Percentiles rank a stretch among this genome's conserved stretches.
Conservation (phyloP, 1,284 basidiomycete genomes). For the Rhodotorula sp. region DNA sequence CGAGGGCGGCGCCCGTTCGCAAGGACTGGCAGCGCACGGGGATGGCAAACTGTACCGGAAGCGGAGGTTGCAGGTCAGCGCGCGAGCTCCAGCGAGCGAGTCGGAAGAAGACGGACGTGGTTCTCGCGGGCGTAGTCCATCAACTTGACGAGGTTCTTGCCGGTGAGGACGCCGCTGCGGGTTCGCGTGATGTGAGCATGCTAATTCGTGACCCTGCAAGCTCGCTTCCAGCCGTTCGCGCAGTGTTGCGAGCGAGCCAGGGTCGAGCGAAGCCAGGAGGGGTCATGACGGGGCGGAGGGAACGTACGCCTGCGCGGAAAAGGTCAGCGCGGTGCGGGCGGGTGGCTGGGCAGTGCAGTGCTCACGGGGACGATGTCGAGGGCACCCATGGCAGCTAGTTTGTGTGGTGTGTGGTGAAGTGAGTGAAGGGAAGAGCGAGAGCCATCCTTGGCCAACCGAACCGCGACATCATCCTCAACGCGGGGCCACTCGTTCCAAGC, state of each 20-base stretch:
- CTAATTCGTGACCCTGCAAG: too few species aligned
- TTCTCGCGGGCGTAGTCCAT: slow-evolving; percentile 82
- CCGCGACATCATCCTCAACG: too few species aligned
- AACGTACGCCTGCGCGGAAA: too few species aligned
- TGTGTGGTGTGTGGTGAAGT: background rate
- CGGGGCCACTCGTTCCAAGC: too few species aligned
- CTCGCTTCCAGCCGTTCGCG: too few species aligned
- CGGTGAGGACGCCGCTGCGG: slow-evolving; percentile 70
- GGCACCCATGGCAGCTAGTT: slow-evolving; percentile 17
- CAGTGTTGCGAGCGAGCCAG: background rate
- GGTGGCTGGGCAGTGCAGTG: background rate
- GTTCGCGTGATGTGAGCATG: background rate
- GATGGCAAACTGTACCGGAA: slow-evolving; percentile 36
- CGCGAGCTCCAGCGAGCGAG: background rate
- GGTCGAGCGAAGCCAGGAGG: background rate
- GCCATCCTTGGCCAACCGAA: background rate
- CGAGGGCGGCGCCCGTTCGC: too few species aligned
- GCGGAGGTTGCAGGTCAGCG: slow-evolving; percentile 1
- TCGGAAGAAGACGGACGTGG: slow-evolving; percentile 58
- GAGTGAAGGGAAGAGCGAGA: background rate
- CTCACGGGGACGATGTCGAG: slow-evolving; percentile 43
- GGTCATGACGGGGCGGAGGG: background rate
- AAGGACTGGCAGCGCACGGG: slow-evolving; percentile 19
- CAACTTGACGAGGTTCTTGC: slow-evolving; percentile 80
- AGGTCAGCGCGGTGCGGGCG: background rate